Conservation (phyloP, 2,329 filamentous ascomycete species). For the Exophiala bonariae region DNA sequence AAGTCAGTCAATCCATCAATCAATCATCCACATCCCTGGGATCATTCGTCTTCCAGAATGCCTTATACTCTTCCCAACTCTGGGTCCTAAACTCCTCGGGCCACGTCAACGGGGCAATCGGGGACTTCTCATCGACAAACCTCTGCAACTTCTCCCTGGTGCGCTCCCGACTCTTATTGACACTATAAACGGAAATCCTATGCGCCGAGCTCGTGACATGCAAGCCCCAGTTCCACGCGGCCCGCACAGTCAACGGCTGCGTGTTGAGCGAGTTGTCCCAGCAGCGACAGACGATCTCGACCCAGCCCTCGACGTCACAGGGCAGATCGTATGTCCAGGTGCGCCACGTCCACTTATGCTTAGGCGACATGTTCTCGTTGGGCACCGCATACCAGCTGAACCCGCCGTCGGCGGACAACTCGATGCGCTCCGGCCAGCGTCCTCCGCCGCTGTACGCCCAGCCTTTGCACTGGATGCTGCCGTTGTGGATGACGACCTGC, state of each 20-base stretch:
- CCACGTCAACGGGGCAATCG: constrained; percentile 33
- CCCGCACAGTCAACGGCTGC: constrained; percentile 55
- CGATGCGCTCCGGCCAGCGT: constrained; percentile 61
- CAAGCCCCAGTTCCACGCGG: constrained; percentile 50
- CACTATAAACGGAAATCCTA: constrained; percentile 45
- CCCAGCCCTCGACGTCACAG: constrained; percentile 61
- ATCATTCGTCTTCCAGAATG: constrained; percentile 32
- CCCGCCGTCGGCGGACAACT: constrained; percentile 63
- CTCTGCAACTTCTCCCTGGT: constrained; percentile 31
- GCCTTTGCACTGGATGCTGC: constrained; percentile 59
- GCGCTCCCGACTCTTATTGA: constrained; percentile 32
- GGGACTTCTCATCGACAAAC: constrained; percentile 31
- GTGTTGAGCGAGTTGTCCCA: constrained; percentile 65
- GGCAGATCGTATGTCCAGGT: constrained; percentile 64
- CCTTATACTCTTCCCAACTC: constrained; percentile 31
- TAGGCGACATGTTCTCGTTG: constrained; percentile 58
- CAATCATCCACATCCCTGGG: constrained; percentile 19
- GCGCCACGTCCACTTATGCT: constrained; percentile 64
- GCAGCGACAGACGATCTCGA: constrained; percentile 58
- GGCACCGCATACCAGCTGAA: constrained; percentile 65
- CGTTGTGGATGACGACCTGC: constrained; percentile 59
- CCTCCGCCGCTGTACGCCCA: constrained; percentile 62
- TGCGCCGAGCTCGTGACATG: constrained; percentile 40
- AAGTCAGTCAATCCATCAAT: no score
- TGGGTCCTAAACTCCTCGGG: constrained; percentile 31